These are phyloP conservation scores for Parietaria judaica DNA, from an alignment of 306 rosid genomes.

Conservation along the genomic window DNA sequence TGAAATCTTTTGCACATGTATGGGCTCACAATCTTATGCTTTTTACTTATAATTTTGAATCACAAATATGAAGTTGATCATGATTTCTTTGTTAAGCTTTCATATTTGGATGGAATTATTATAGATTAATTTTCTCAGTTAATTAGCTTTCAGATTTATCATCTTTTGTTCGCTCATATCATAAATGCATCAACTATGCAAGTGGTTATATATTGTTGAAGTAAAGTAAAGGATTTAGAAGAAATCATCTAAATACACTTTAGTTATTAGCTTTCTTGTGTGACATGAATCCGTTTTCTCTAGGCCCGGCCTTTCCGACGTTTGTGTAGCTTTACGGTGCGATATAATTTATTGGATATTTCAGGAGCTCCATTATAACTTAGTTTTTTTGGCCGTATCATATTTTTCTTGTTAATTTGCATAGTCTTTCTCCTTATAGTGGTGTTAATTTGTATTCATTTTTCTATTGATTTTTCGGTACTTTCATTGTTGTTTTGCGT, in stretches of 20 bases:
- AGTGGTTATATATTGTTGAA: not conserved
- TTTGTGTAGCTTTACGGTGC: no score
- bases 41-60: conserved; percentile 24
- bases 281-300: no score
- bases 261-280: no score
- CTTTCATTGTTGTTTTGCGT: no score
- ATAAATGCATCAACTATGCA: not conserved
- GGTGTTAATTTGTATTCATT: no score
- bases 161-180: not conserved
- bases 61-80: conserved; percentile 16
- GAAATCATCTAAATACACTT: conserved; percentile 8
- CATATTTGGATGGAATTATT: conserved; percentile 23
- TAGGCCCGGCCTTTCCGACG: no score
- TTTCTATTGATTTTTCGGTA: no score
- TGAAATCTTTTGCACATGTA: not conserved
- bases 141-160: conserved; percentile 18
- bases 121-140: conserved; percentile 1
- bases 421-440: no score
- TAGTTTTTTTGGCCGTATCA: no score
- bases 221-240: conserved; percentile 3
- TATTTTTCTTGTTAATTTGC: no score
- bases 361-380: no score
- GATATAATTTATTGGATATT: no score
- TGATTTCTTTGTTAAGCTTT: conserved; percentile 27
- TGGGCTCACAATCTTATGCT: conserved; percentile 12